phyloP scores from a whole-genome alignment of 768 basidiomycete genomes.

The Pisolithus marmoratus region DNA sequence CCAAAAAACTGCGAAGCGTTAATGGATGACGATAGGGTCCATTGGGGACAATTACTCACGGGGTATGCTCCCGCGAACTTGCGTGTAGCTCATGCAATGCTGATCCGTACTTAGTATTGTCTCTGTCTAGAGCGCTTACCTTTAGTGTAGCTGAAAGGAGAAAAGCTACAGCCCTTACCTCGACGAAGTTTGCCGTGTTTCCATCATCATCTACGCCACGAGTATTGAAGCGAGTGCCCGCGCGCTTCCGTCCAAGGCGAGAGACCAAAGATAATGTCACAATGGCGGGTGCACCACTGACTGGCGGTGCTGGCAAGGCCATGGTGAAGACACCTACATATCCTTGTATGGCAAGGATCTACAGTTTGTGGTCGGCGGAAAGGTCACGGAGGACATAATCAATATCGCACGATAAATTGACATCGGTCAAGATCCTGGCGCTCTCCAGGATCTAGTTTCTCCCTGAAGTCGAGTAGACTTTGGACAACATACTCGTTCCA shows the following conservation, averaged over 20 bases:
- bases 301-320: constrained; percentile 69
- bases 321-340: constrained; percentile 82
- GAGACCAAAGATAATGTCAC: constrained; percentile 80
- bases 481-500: constrained; percentile 94
- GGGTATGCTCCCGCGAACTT: constrained; percentile 94
- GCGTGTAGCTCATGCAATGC: constrained; percentile 86
- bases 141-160: not conserved
- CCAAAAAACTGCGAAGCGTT: constrained; percentile 77
- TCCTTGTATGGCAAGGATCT: constrained; percentile 92
- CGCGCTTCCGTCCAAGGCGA: constrained; percentile 88
- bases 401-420: constrained; percentile 70
- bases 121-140: constrained; percentile 63
- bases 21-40: not conserved
- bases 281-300: constrained; percentile 63
- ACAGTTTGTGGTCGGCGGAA: constrained; percentile 7
- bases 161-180: constrained; percentile 43
- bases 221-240: constrained; percentile 96
- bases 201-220: constrained; percentile 95
- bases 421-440: constrained; percentile 73
- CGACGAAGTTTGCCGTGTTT: constrained; percentile 93
- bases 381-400: constrained; percentile 6
- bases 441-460: constrained; percentile 64
- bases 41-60: constrained; percentile 46
- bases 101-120: constrained; percentile 83
- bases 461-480: constrained; percentile 84